Evolutionary conservation across 2,329 filamentous ascomycete species (phyloP), one percentile per base, ranked within the genome.

Genomic region (Penicillium nordicum): DNA sequence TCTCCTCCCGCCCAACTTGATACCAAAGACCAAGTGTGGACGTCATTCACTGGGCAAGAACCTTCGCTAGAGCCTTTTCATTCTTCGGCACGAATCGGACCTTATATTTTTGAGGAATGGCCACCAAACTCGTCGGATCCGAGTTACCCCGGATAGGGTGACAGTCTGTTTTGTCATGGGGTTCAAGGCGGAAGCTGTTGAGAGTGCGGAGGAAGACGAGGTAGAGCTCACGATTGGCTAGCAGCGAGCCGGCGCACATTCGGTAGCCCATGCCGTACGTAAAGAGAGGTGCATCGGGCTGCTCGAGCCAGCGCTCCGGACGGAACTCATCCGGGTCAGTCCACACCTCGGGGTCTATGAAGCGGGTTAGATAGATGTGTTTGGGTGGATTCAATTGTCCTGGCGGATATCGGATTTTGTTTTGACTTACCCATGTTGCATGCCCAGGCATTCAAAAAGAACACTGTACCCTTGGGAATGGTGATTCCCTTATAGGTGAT

Each of bases 381-480:
- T 7, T 38, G 43, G 18, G 21, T 29, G 14, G 7, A 27, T 7
- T 14, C n/a, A 10, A 9, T 29, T 25, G 12, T 4, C 10, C 4
- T 16, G 21, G 18, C 9, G 32, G 37, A 12, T 32, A 27, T 21
- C 34, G 23, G 12, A 23, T 0, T 32, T 32, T 32, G 11, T 0
- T 6, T 40, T 11, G 12, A 69, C 77, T 66, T 73, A 84, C 83
- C 84, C 82, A 86, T 86, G 59, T 88, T 88, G 64, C 85, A 88
- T 3, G 84, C 84, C 85, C 84, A 88, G 0, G 84, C 82, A 56
- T 88, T 88, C 27, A 88, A 72, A 68, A 87, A 88, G 36, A 87
- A 78, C 0, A 86, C 82, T 1, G 84, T 86, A 0, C 84, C 84
- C 43, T 82, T 81, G 1, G 86, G 85, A 40, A 88, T 85, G 6